phyloP scores from a whole-genome alignment of 768 basidiomycete species.

The Russula vinacea region DNA sequence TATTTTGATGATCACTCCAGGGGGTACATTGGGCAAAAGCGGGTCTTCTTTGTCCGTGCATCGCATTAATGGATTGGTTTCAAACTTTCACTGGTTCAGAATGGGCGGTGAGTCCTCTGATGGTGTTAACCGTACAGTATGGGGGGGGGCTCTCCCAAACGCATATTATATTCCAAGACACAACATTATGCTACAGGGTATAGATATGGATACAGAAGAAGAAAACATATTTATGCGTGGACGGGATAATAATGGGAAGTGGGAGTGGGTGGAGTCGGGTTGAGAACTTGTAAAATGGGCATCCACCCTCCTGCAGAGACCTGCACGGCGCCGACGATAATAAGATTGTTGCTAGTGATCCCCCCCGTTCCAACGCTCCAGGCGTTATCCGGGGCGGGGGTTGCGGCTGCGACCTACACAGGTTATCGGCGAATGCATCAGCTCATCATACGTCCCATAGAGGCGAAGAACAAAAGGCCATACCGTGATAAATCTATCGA shows the following conservation, averaged over 20 bases:
- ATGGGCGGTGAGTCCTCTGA: no score
- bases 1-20: no score
- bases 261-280: background rate
- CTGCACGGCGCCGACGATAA: constrained; percentile 23
- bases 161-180: background rate
- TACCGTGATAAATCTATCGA: constrained; percentile 26
- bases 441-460: background rate
- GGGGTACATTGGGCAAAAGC: no score
- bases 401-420: background rate
- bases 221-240: background rate
- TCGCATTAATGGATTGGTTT: no score
- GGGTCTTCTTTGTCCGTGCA: no score
- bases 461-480: background rate
- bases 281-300: constrained; percentile 22
- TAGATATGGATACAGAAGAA: background rate
- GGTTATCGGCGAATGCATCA: background rate
- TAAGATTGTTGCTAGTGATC: constrained; percentile 15
- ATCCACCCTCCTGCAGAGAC: constrained; percentile 28
- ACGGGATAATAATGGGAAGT: background rate
- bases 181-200: constrained; percentile 12
- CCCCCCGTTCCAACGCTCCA: constrained; percentile 10
- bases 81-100: no score
- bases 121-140: no score
- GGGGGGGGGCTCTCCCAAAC: background rate
- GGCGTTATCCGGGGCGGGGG: background rate